Conservation (phyloP, 495 filamentous ascomycete genomes). For the Lepidopterella palustris region DNA sequence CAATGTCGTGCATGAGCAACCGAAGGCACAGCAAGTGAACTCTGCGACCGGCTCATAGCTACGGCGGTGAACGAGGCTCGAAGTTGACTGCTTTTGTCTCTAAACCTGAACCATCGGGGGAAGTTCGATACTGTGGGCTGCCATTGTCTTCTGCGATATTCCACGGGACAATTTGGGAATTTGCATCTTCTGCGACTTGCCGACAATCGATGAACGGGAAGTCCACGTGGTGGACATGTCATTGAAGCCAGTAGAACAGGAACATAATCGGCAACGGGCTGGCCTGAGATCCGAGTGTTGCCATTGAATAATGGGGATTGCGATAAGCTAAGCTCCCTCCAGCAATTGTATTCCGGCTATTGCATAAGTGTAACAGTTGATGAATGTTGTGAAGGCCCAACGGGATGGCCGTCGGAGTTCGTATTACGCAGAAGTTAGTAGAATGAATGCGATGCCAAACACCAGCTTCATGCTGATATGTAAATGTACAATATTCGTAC, state of each 20-base stretch:
- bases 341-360: not conserved
- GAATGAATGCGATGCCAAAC: too few species aligned
- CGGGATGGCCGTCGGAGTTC: not conserved
- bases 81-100: too few species aligned
- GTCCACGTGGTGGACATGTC: not conserved
- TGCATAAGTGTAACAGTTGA: not conserved
- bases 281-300: too few species aligned
- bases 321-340: too few species aligned
- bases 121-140: not conserved
- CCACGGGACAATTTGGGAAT: not conserved
- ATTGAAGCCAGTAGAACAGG: not conserved
- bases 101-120: too few species aligned
- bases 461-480: not conserved
- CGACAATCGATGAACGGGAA: not conserved
- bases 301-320: too few species aligned
- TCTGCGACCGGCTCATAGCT: too few species aligned
- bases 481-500: slow-evolving; percentile 23
- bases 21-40: too few species aligned
- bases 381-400: not conserved
- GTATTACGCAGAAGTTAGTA: not conserved
- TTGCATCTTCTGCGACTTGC: not conserved
- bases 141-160: not conserved
- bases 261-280: too few species aligned
- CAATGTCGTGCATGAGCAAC: too few species aligned
- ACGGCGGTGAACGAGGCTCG: too few species aligned